Evolutionary conservation across 176 grass and related monocot genomes (phyloP).

Genomic region (Chloris gayana): DNA sequence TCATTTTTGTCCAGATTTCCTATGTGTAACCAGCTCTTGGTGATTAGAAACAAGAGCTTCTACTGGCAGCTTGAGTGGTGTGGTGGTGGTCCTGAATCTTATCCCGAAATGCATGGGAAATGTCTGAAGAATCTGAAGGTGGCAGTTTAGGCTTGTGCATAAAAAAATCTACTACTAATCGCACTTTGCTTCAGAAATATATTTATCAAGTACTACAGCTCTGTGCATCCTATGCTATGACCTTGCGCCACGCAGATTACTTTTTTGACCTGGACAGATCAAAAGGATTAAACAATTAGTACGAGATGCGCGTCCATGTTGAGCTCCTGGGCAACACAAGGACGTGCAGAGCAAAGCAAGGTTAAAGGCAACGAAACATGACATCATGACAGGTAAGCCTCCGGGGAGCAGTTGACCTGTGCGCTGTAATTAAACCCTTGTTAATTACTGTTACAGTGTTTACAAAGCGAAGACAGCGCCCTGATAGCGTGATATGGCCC

Average conservation of each 20-base stretch:
- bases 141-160: neutral
- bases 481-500: slow-evolving; percentile 48
- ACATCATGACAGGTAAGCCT: slow-evolving; percentile 48
- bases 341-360: slow-evolving; percentile 29
- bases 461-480: slow-evolving; percentile 49
- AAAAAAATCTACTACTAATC: neutral
- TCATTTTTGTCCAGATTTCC: neutral
- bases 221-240: neutral
- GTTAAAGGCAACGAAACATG: slow-evolving; percentile 43
- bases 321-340: slow-evolving; percentile 16
- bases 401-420: slow-evolving; percentile 51
- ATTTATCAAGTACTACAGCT: neutral
- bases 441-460: slow-evolving; percentile 42
- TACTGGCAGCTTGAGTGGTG: neutral
- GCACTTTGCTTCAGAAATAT: neutral
- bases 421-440: slow-evolving; percentile 27
- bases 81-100: neutral
- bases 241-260: slow-evolving; percentile 4
- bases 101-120: slow-evolving; percentile 5
- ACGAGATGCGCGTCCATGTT: neutral
- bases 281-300: slow-evolving; percentile 15
- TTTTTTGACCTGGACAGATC: slow-evolving; percentile 8
- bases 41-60: slow-evolving; percentile 26
- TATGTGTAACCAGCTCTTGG: slow-evolving; percentile 25
- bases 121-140: slow-evolving; percentile 7